Percentiles rank a stretch among this genome's conserved stretches.
Conservation (phyloP, 495 filamentous ascomycete genomes). For the Penicilliopsis zonata region DNA sequence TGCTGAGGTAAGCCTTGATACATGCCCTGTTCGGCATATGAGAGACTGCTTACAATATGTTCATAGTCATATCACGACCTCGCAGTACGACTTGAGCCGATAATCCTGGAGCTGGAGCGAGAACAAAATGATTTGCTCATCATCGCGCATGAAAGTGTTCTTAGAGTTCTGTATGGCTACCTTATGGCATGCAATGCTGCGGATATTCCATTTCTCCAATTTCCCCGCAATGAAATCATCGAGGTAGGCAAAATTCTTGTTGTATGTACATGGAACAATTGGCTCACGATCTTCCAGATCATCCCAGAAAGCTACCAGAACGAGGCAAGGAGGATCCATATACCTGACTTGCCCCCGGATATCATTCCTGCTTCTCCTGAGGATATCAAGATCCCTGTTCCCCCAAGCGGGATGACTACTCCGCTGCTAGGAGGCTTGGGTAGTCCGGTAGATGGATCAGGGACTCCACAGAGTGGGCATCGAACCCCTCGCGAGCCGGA, state of each 20-base stretch:
- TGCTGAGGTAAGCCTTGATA: conserved; percentile 57
- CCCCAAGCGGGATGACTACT: conserved; percentile 42
- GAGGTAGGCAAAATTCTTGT: conserved; percentile 47
- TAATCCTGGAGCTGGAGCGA: conserved; percentile 94
- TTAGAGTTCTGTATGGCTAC: conserved; percentile 94
- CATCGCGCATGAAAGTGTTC: conserved; percentile 93
- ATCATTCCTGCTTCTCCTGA: conserved; percentile 67
- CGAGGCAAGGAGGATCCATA: conserved; percentile 75
- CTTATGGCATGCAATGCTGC: conserved; percentile 97
- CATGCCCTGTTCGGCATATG: not conserved
- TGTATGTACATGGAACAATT: conserved; percentile 5
- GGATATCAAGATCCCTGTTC: conserved; percentile 73
- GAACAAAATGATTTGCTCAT: conserved; percentile 96
- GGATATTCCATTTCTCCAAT: conserved; percentile 87
- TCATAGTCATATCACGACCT: conserved; percentile 91
- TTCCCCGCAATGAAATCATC: conserved; percentile 93
- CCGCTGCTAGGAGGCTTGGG: conserved; percentile 34
- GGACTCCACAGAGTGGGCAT: conserved; percentile 30
- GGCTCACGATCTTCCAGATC: conserved; percentile 41
- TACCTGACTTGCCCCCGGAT: conserved; percentile 47
- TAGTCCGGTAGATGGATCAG: conserved; percentile 28
- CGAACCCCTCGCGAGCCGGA: conserved; percentile 32
- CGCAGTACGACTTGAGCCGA: conserved; percentile 93
- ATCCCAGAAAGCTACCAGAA: conserved; percentile 97
- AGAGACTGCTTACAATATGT: conserved; percentile 4